These are phyloP conservation scores for Fraxinus platypoda DNA, from an alignment of 305 asterid species.

Conservation along the genomic window DNA sequence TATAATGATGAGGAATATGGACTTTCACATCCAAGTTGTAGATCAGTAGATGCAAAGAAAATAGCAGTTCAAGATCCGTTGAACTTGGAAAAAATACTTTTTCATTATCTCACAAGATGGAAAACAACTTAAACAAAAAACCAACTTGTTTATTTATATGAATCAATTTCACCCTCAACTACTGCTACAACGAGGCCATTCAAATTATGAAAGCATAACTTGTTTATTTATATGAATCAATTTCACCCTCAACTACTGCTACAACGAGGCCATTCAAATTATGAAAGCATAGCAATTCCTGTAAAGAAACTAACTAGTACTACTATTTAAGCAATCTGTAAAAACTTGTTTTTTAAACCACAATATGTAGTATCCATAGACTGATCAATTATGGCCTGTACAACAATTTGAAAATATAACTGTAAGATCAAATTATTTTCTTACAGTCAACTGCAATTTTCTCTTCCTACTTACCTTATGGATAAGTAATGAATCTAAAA, in stretches of 20 bases:
- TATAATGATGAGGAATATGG: neutral
- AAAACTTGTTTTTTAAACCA: neutral
- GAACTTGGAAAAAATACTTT: neutral
- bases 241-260: neutral
- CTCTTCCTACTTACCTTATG: neutral
- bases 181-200: neutral
- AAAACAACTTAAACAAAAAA: neutral
- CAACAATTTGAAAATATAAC: neutral
- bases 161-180: neutral
- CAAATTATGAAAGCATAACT: neutral
- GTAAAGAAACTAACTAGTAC: neutral
- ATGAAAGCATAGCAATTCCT: neutral
- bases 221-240: too few relatives aligned
- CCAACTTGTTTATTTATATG: neutral
- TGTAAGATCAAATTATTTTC: neutral
- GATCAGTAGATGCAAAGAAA: neutral
- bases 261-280: neutral
- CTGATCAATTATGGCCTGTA: neutral
- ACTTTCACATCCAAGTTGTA: neutral
- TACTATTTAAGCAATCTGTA: neutral
- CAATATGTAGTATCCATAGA: neutral
- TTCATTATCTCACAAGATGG: neutral
- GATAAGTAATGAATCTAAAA: neutral
- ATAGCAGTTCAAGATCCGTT: neutral
- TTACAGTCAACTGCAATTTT: neutral